Percentiles rank a stretch among this genome's conserved stretches.
Evolutionary conservation across 2,329 filamentous ascomycete species (phyloP).

Genomic region (Celoporthe dispersa): DNA sequence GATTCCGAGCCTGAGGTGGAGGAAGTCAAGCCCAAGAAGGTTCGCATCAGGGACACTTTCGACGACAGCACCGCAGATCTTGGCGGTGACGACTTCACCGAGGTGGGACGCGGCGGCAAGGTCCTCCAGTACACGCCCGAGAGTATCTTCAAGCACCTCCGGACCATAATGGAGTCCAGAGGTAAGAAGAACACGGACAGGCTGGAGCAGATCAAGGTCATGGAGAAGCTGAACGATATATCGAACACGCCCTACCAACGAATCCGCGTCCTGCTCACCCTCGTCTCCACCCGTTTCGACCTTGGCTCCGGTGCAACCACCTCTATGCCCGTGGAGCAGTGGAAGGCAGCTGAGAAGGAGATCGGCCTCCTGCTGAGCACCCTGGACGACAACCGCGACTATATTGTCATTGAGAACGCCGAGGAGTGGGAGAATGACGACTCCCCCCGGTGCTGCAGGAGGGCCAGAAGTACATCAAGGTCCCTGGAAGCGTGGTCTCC

Average conservation of each 20-base stretch:
- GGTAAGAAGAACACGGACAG: slow-evolving; percentile 99
- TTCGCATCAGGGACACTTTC: slow-evolving; percentile 50
- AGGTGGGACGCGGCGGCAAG: slow-evolving; percentile 86
- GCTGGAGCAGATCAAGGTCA: slow-evolving; percentile 89
- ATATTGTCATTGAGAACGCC: slow-evolving; percentile 86
- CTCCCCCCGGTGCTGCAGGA: slow-evolving; percentile 76
- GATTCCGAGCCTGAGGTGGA: slow-evolving; percentile 75
- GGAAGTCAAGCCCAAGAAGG: slow-evolving; percentile 57
- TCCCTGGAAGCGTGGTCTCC: slow-evolving; percentile 92
- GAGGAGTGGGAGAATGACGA: slow-evolving; percentile 99
- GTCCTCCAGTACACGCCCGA: slow-evolving; percentile 92
- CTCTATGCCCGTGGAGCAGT: slow-evolving; percentile 94
- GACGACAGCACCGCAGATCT: slow-evolving; percentile 53
- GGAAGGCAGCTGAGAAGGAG: slow-evolving; percentile 92
- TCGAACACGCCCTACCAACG: slow-evolving; percentile 89
- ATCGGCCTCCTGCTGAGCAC: slow-evolving; percentile 76
- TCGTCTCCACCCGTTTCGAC: slow-evolving; percentile 95
- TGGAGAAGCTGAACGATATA: slow-evolving; percentile 95
- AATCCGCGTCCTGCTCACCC: slow-evolving; percentile 86
- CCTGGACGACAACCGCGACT: slow-evolving; percentile 77
- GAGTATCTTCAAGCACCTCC: slow-evolving; percentile 96
- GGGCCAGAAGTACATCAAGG: slow-evolving; percentile 82
- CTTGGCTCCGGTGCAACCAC: slow-evolving; percentile 75
- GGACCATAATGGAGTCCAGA: slow-evolving; percentile 90
- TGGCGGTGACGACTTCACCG: slow-evolving; percentile 86